Evolutionary conservation across 2,329 filamentous ascomycete species (phyloP).

Genomic region (Tolypocladium ovalisporum): DNA sequence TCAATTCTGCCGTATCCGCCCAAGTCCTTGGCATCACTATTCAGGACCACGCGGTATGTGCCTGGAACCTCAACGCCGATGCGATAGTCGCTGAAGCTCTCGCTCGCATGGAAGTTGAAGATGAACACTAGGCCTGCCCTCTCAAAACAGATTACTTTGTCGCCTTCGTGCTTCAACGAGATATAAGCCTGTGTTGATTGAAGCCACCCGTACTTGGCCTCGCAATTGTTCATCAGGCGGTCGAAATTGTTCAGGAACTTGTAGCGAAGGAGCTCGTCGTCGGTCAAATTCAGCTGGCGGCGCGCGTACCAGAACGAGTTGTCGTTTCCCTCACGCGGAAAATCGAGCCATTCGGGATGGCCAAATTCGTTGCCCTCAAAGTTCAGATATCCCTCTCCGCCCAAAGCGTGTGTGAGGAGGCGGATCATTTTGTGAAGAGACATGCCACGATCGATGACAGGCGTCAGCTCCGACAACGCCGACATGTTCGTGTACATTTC

Average conservation of each 20-base stretch:
- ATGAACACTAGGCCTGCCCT: slow-evolving; percentile 81
- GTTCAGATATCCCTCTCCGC: slow-evolving; percentile 95
- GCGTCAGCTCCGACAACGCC: slow-evolving; percentile 67
- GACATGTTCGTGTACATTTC: slow-evolving; percentile 99
- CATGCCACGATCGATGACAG: slow-evolving; percentile 82
- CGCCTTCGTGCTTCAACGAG: slow-evolving; percentile 82
- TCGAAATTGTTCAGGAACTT: slow-evolving; percentile 91
- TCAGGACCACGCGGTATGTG: slow-evolving; percentile 78
- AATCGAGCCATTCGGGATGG: slow-evolving; percentile 97
- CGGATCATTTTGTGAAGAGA: slow-evolving; percentile 96
- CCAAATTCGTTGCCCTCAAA: slow-evolving; percentile 99
- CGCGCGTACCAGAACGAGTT: slow-evolving; percentile 94
- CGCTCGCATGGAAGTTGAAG: slow-evolving; percentile 86
- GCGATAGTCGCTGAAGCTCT: slow-evolving; percentile 85
- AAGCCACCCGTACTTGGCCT: slow-evolving; percentile 87
- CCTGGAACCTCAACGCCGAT: slow-evolving; percentile 78
- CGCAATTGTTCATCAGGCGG: slow-evolving; percentile 75
- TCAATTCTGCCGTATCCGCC: slow-evolving; percentile 74
- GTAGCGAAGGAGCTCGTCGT: slow-evolving; percentile 79
- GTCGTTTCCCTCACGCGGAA: slow-evolving; percentile 83
- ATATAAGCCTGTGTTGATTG: slow-evolving; percentile 79
- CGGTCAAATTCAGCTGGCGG: slow-evolving; percentile 84
- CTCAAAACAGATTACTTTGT: slow-evolving; percentile 96
- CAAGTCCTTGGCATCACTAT: slow-evolving; percentile 65
- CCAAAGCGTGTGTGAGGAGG: slow-evolving; percentile 79